phyloP scores from a whole-genome alignment of 495 filamentous ascomycete species.

The Astrocystis sublimbata region DNA sequence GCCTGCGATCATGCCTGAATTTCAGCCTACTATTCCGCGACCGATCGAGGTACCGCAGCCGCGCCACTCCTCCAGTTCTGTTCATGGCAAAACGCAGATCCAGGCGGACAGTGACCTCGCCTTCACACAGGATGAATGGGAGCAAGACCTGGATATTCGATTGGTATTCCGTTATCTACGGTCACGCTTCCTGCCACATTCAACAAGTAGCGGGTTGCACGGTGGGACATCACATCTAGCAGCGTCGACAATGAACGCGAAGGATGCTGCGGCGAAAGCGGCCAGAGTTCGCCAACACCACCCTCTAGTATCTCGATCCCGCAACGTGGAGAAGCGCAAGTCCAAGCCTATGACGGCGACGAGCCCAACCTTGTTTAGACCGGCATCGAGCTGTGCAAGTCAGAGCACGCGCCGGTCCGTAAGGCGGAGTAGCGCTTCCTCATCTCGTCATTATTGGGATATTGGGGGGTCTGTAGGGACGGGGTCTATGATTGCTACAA shows the following conservation, averaged over 20 bases:
- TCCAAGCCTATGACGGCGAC: conserved; percentile 53
- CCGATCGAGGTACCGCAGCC: conserved; percentile 31
- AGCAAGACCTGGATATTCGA: conserved; percentile 78
- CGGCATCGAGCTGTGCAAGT: conserved; percentile 71
- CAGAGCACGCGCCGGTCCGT: conserved; percentile 70
- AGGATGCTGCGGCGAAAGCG: conserved; percentile 72
- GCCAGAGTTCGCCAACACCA: conserved; percentile 84
- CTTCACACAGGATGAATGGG: conserved; percentile 77
- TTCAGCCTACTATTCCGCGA: conserved; percentile 51
- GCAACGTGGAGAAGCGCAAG: conserved; percentile 50
- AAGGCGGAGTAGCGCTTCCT: conserved; percentile 61
- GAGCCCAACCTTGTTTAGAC: conserved; percentile 52
- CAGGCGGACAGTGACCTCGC: conserved; percentile 22
- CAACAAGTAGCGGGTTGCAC: conserved; percentile 22
- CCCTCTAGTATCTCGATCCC: conserved; percentile 67
- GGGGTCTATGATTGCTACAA: conserved; percentile 64
- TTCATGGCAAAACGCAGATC: conserved; percentile 17
- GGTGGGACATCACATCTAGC: conserved; percentile 44
- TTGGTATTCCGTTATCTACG: conserved; percentile 86
- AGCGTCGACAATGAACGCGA: conserved; percentile 45
- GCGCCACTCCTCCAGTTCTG: conserved; percentile 15
- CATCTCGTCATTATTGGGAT: conserved; percentile 74
- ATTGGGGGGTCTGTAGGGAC: conserved; percentile 75
- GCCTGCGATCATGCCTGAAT: conserved; percentile 39
- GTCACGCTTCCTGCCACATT: conserved; percentile 64